Conservation (phyloP, 2,329 filamentous ascomycete genomes). For the Fonsecaea erecta region DNA sequence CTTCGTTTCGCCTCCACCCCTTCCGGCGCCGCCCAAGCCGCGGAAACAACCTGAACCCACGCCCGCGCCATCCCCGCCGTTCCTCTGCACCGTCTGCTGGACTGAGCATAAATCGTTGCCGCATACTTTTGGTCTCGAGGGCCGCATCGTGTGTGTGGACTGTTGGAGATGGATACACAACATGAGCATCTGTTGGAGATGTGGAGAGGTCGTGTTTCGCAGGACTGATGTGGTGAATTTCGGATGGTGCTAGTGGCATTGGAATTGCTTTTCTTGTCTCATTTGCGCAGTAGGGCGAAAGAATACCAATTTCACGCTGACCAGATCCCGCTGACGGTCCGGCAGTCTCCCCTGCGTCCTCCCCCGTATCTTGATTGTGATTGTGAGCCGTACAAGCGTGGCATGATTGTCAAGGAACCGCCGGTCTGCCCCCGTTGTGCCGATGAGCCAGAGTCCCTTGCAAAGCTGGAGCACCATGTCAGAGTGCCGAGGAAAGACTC, state of each 20-base stretch:
- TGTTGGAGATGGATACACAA: constrained; percentile 37
- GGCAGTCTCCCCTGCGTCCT: constrained; percentile 31
- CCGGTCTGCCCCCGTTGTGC: constrained; percentile 34
- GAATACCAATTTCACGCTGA: too few species aligned
- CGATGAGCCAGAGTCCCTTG: constrained; percentile 26
- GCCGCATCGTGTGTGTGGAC: constrained; percentile 34
- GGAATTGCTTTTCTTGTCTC: constrained; percentile 40
- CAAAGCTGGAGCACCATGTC: constrained; percentile 35
- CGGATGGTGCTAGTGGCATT: constrained; percentile 43
- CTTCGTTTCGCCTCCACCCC: constrained; percentile 9
- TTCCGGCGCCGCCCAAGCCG: not conserved
- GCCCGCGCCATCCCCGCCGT: constrained; percentile 10
- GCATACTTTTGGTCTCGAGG: constrained; percentile 27
- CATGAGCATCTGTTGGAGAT: constrained; percentile 40
- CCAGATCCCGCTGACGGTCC: not conserved
- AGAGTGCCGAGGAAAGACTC: constrained; percentile 11
- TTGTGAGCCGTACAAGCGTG: constrained; percentile 29
- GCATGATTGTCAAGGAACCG: constrained; percentile 30
- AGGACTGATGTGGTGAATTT: constrained; percentile 39
- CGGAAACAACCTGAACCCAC: not conserved
- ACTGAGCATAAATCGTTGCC: constrained; percentile 24
- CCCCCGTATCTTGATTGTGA: constrained; percentile 30
- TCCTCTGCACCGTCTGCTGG: constrained; percentile 35
- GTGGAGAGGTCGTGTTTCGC: constrained; percentile 36
- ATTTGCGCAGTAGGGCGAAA: constrained; percentile 35